phyloP scores from a whole-genome alignment of 768 basidiomycete genomes.

The Rubroboletus pulcherrimus region DNA sequence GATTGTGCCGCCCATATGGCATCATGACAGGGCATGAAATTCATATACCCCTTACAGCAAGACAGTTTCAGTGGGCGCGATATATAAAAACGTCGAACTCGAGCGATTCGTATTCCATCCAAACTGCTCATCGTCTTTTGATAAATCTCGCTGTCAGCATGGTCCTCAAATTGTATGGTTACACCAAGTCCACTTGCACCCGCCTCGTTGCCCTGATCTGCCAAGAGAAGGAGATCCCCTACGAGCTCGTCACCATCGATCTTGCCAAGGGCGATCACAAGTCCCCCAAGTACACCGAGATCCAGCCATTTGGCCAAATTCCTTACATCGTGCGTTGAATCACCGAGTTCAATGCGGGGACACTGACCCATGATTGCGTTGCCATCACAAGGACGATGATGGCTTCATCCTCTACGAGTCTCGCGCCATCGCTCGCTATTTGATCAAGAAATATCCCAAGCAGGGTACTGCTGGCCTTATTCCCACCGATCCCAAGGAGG shows the following conservation, averaged over 20 bases:
- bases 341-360: not conserved
- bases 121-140: not conserved
- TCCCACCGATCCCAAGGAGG: slow-evolving; percentile 39
- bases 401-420: slow-evolving; percentile 62
- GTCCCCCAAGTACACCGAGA: slow-evolving; percentile 35
- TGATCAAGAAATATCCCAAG: slow-evolving; percentile 49
- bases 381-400: slow-evolving; percentile 46
- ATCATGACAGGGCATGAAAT: too few relatives aligned
- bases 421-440: slow-evolving; percentile 58
- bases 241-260: slow-evolving; percentile 46
- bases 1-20: too few relatives aligned
- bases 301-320: slow-evolving; percentile 59
- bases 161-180: slow-evolving; percentile 37
- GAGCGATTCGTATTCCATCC: too few relatives aligned
- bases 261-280: slow-evolving; percentile 45
- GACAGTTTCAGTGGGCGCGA: too few relatives aligned
- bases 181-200: slow-evolving; percentile 42
- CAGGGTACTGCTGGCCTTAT: slow-evolving; percentile 48
- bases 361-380: not conserved
- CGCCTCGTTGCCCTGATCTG: slow-evolving; percentile 48
- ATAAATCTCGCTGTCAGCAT: slow-evolving; percentile 17
- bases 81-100: too few relatives aligned
- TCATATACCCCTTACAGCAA: too few relatives aligned
- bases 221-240: slow-evolving; percentile 56
- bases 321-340: slow-evolving; percentile 38